Base-by-base conservation (phyloP, 2,329 filamentous ascomycete species). In the Sarocladium strictum region DNA sequence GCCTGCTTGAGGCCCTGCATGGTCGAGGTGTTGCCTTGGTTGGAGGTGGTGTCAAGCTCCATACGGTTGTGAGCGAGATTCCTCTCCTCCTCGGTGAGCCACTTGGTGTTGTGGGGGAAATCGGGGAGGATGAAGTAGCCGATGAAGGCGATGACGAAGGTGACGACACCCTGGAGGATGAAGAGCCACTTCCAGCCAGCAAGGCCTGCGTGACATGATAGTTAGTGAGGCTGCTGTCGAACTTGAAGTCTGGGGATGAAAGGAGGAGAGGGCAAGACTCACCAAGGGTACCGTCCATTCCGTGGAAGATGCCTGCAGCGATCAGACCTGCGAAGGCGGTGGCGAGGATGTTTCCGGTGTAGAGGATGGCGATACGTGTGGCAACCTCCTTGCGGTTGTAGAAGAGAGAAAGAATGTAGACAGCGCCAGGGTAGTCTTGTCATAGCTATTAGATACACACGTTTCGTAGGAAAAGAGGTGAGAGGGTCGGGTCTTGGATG, bases 261-360 rank as follows among this genome's bases (percentile, higher is more conserved):
- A 23, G 11, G 43, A 17, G 9, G 43, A 17, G 23, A 23, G 11
- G 43, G 23, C 9, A 7, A 7, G 15, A 23, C 24, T 47, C 21
- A 47, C 43, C 43, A 26, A 47, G 47, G 35, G n/a, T 21, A 35
- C 76, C 73, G 9, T 64, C 59, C 49, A 66, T 61, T 2, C 57
- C 57, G 53, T 62, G 57, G 1, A 81, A 81, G 51, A 89, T 86
- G 1, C 84, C 81, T 0, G 78, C 79, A 0, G 78, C 77, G 32
- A 84, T 78, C 2, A 83, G 65, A 2, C 83, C 85, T 0, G 83
- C 84, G 61, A 89, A 88, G 0, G 85, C 85, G 0, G 84, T 84
- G 0, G 82, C 84, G 5, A 89, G 76, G 11, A 89, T 72, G 5
- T 83, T 82, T 0, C 84, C 86, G 0, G 82, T 81, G 55, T 78